Evolutionary conservation across 768 basidiomycete genomes (phyloP).

Genomic region (Jaapia argillacea): DNA sequence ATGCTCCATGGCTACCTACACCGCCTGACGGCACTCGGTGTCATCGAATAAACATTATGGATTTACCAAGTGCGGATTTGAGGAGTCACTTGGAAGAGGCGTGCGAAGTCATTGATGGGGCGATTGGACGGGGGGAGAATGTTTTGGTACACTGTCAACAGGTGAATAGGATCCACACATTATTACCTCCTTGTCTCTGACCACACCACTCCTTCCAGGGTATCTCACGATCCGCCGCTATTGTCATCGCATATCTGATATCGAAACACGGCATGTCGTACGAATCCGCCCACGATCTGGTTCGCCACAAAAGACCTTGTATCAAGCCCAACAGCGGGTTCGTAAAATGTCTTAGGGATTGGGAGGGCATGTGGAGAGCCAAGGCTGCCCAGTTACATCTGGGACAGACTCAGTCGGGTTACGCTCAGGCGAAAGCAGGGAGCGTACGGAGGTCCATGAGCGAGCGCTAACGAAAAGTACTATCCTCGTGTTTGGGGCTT

Average conservation of each 20-base stretch:
- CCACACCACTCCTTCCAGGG: conserved; percentile 33
- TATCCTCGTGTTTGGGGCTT: too few relatives aligned
- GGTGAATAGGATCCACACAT: conserved; percentile 25
- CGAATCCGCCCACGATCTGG: conserved; percentile 49
- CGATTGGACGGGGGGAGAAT: conserved; percentile 48
- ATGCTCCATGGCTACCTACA: conserved; percentile 49
- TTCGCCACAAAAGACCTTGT: conserved; percentile 60
- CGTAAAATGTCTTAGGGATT: conserved; percentile 15
- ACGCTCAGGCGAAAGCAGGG: too few relatives aligned
- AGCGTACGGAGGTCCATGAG: too few relatives aligned
- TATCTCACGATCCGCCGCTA: conserved; percentile 65
- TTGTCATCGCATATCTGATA: conserved; percentile 79
- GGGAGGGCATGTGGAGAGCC: conserved; percentile 21
- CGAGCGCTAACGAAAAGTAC: too few relatives aligned
- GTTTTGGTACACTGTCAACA: conserved; percentile 79
- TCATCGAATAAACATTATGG: conserved; percentile 60
- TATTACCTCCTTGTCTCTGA: conserved; percentile 5
- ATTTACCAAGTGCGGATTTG: conserved; percentile 51
- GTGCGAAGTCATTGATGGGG: conserved; percentile 55
- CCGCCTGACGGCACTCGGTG: conserved; percentile 32
- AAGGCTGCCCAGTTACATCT: too few relatives aligned
- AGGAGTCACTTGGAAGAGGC: conserved; percentile 59
- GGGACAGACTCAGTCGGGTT: too few relatives aligned
- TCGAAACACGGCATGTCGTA: conserved; percentile 64
- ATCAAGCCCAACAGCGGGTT: conserved; percentile 70